A percentile compares a stretch with the other conserved stretches of the same genome.
Evolutionary conservation across 805 yeast genomes (phyloP).

Genomic region (Candida saitoana): DNA sequence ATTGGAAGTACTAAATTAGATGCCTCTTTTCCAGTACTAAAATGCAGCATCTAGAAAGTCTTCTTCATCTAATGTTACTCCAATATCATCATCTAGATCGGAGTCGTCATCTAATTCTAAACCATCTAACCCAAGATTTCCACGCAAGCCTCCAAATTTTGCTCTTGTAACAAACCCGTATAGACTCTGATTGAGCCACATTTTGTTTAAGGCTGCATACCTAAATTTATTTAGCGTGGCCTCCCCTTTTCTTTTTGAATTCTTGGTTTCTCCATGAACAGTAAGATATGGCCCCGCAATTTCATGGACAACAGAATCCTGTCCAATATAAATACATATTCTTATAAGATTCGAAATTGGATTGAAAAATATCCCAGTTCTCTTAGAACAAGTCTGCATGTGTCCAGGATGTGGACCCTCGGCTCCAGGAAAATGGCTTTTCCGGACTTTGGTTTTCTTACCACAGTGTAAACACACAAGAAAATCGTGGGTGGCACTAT

Average conservation of each 20-base stretch:
- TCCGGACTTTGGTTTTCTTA: slow-evolving; percentile 12
- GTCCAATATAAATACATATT: slow-evolving; percentile 21
- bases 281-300: slow-evolving; percentile 70
- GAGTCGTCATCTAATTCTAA: slow-evolving; percentile 17
- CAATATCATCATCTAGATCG: slow-evolving; percentile 11
- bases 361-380: slow-evolving; percentile 24
- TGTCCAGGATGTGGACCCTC: slow-evolving; percentile 19
- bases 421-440: slow-evolving; percentile 10
- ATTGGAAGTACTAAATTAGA: no score
- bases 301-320: slow-evolving; percentile 22
- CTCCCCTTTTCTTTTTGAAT: slow-evolving; percentile 50
- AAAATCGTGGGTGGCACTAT: slow-evolving; percentile 18
- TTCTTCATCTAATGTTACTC: slow-evolving; percentile 3
- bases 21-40: no score
- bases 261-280: slow-evolving; percentile 70
- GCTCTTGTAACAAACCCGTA: slow-evolving; percentile 43
- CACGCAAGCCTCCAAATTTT: slow-evolving; percentile 20
- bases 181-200: slow-evolving; percentile 61
- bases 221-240: slow-evolving; percentile 53
- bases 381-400: slow-evolving; percentile 21
- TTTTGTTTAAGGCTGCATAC: slow-evolving; percentile 50
- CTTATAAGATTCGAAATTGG: slow-evolving; percentile 24
- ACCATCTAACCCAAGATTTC: slow-evolving; percentile 17
- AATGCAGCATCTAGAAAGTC: slow-evolving; percentile 1
- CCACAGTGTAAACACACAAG: slow-evolving; percentile 37